phyloP scores from a whole-genome alignment of 129 eudicot species.

The Logfia minima region DNA sequence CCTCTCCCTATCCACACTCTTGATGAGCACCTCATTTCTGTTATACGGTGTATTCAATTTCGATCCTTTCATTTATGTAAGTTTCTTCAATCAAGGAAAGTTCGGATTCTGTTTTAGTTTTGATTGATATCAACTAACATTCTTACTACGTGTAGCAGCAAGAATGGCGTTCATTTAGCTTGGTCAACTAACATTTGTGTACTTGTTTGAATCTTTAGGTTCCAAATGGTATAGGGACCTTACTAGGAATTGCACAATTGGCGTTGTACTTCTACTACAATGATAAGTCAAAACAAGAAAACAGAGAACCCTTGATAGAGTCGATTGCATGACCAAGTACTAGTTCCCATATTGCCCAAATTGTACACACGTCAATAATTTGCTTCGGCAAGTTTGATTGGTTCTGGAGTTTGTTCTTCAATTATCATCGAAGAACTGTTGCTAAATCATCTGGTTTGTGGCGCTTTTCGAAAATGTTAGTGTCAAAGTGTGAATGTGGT shows the following conservation, averaged over 20 bases:
- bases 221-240: conserved; percentile 82
- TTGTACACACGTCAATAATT: neutral
- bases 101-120: neutral
- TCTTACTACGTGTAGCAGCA: no score
- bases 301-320: conserved; percentile 59
- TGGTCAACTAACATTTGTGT: conserved; percentile 19
- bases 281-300: conserved; percentile 37
- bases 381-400: conserved; percentile 12
- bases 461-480: neutral
- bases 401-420: conserved; percentile 28
- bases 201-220: conserved; percentile 46
- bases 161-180: no score
- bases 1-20: conserved; percentile 75
- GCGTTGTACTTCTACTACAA: conserved; percentile 52
- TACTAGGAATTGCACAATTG: conserved; percentile 63
- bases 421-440: conserved; percentile 21
- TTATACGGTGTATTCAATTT: conserved; percentile 71
- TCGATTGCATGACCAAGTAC: conserved; percentile 46
- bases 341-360: conserved; percentile 9
- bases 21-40: conserved; percentile 82
- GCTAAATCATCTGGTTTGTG: conserved; percentile 6
- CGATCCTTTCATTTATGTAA: conserved; percentile 76
- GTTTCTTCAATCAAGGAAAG: conserved; percentile 28
- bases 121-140: neutral
- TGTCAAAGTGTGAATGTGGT: conserved; percentile 11